Conservation (phyloP, 2,329 filamentous ascomycete genomes). For the Arthroderma uncinatum region DNA sequence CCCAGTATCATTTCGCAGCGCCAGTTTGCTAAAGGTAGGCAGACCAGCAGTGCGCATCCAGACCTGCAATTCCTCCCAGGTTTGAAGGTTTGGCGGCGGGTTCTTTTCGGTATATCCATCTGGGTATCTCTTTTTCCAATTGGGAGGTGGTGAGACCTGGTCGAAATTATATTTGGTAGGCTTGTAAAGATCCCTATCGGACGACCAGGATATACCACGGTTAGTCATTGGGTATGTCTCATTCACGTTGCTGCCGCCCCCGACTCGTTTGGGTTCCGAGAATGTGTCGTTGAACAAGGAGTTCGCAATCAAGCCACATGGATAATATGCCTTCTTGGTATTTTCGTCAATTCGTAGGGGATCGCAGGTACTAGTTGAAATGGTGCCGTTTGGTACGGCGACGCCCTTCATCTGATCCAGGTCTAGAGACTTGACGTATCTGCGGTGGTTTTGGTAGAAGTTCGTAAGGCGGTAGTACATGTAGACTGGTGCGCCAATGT, state of each 20-base stretch:
- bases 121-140: slow-evolving; percentile 65
- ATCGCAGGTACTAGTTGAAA: slow-evolving; percentile 60
- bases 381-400: slow-evolving; percentile 47
- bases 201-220: slow-evolving; percentile 72
- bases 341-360: slow-evolving; percentile 49
- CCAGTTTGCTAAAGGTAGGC: slow-evolving; percentile 89
- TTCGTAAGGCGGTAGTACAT: slow-evolving; percentile 95
- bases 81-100: slow-evolving; percentile 59
- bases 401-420: slow-evolving; percentile 70
- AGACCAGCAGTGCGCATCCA: slow-evolving; percentile 98
- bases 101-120: slow-evolving; percentile 54
- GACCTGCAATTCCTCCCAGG: slow-evolving; percentile 81
- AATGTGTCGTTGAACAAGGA: slow-evolving; percentile 96
- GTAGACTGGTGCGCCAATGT: slow-evolving; percentile 69
- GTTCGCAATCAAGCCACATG: slow-evolving; percentile 92
- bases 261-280: slow-evolving; percentile 50
- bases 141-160: slow-evolving; percentile 69
- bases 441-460: slow-evolving; percentile 97
- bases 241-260: slow-evolving; percentile 33
- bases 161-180: slow-evolving; percentile 52
- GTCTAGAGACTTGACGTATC: slow-evolving; percentile 86
- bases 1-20: slow-evolving; percentile 64
- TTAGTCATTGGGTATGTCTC: slow-evolving; percentile 64
- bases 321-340: slow-evolving; percentile 63
- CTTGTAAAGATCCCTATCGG: slow-evolving; percentile 70